Conservation (phyloP, 2,329 filamentous ascomycete genomes). For the Claviceps quebecensis region DNA sequence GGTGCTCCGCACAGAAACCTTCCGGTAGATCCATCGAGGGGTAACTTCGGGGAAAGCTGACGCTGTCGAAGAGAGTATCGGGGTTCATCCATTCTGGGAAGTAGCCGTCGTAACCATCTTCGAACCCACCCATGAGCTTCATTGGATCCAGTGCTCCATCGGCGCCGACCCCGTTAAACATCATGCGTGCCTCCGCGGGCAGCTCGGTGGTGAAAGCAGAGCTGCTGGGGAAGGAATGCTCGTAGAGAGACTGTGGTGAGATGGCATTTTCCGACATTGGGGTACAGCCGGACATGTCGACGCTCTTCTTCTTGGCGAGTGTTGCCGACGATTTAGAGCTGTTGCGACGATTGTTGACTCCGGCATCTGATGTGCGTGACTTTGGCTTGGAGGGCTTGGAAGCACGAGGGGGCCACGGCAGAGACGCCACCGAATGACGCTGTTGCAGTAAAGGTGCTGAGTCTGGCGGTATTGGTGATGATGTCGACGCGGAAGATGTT, state of each 20-base stretch:
- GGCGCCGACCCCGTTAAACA: conserved; percentile 20
- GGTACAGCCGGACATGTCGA: background rate
- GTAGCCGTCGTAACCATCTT: conserved; percentile 7
- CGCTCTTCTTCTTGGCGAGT: background rate
- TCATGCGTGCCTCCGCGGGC: conserved; percentile 27
- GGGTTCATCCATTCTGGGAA: background rate
- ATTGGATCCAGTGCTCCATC: conserved; percentile 7
- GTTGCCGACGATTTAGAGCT: background rate
- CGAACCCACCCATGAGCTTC: conserved; percentile 8
- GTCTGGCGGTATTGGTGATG: background rate
- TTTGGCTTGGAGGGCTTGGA: background rate
- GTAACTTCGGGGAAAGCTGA: background rate
- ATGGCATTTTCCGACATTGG: conserved; percentile 7
- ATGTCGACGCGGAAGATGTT: background rate
- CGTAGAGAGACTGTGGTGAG: conserved; percentile 9
- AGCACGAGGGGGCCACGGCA: background rate
- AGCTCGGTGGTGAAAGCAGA: conserved; percentile 30
- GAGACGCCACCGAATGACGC: background rate
- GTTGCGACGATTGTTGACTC: conserved; percentile 1
- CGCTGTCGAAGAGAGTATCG: background rate
- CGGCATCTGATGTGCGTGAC: background rate
- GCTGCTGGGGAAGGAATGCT: conserved; percentile 4
- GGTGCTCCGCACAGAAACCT: background rate
- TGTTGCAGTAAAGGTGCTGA: background rate
- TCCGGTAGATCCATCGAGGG: conserved; percentile 1